Percentiles rank a stretch among this genome's conserved stretches.
Evolutionary conservation across 345 rosid species (phyloP).

Genomic region (Garcia nutans): DNA sequence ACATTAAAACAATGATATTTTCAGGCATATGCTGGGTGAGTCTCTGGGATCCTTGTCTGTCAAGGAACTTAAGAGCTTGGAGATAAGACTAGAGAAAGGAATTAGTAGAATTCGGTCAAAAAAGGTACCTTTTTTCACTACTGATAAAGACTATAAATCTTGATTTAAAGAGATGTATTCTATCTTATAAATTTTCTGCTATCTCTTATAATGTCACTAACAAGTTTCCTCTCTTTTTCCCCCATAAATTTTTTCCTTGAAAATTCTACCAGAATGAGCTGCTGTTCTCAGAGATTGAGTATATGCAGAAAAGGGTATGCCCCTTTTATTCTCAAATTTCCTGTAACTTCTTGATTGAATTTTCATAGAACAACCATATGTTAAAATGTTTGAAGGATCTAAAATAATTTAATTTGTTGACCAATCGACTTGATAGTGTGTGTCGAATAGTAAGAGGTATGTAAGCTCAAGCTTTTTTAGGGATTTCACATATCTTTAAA

Average conservation of each 20-base stretch:
- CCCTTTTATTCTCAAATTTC: neutral
- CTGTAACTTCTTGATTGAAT: neutral
- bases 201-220: slow-evolving; percentile 9
- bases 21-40: slow-evolving; percentile 87
- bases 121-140: slow-evolving; percentile 46
- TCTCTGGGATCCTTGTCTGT: slow-evolving; percentile 43
- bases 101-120: slow-evolving; percentile 82
- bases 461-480: too few species aligned
- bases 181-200: neutral
- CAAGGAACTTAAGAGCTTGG: slow-evolving; percentile 70
- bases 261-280: slow-evolving; percentile 64
- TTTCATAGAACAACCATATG: too few species aligned
- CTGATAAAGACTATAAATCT: neutral
- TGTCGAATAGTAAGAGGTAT: too few species aligned
- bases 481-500: too few species aligned
- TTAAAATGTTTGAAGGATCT: neutral
- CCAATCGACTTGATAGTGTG: too few species aligned
- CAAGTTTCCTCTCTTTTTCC: slow-evolving; percentile 1
- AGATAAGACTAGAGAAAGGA: slow-evolving; percentile 69
- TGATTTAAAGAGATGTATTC: neutral
- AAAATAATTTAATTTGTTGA: too few species aligned
- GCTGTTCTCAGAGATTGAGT: slow-evolving; percentile 82
- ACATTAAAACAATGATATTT: neutral
- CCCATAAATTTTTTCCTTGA: neutral
- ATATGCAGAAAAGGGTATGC: slow-evolving; percentile 71